These are phyloP conservation scores for Ormosia emarginata DNA, from an alignment of 306 rosid genomes.

Conservation along the genomic window DNA sequence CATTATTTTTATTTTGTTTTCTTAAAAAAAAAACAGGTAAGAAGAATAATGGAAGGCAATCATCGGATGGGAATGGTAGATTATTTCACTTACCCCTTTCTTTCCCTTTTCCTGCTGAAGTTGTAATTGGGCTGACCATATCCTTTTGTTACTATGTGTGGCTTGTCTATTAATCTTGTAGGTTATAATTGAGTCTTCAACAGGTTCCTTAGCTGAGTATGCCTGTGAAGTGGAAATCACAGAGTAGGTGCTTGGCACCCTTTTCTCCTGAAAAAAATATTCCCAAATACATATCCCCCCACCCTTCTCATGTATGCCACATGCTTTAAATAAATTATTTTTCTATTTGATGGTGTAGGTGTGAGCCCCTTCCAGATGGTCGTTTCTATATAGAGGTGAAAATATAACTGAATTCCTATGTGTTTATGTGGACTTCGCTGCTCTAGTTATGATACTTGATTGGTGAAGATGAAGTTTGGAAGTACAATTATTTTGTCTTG, in stretches of 20 bases:
- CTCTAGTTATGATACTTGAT: conserved; percentile 5
- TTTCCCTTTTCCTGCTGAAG: conserved; percentile 21
- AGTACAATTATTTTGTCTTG: neutral
- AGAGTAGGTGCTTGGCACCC: conserved; percentile 67
- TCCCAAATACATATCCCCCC: neutral
- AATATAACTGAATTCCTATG: neutral
- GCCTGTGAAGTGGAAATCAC: conserved; percentile 99
- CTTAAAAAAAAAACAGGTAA: conserved; percentile 48
- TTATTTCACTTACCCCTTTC: conserved; percentile 35
- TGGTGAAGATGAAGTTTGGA: conserved; percentile 18
- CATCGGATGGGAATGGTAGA: conserved; percentile 99
- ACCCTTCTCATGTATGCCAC: neutral
- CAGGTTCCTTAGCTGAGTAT: conserved; percentile 79
- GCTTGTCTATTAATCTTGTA: conserved; percentile 44
- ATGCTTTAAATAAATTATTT: neutral
- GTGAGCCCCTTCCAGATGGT: conserved; percentile 98
- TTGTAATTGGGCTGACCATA: conserved; percentile 11
- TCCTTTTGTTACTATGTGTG: conserved; percentile 23
- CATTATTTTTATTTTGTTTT: neutral
- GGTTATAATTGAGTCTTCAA: conserved; percentile 70
- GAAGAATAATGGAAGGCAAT: conserved; percentile 99
- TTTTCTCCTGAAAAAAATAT: conserved; percentile 3
- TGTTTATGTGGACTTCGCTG: neutral
- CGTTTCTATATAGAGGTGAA: conserved; percentile 95
- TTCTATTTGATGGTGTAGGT: conserved; percentile 47